These are phyloP conservation scores for Amanita fuliginea DNA, from an alignment of 768 basidiomycete genomes.

Conservation along the genomic window DNA sequence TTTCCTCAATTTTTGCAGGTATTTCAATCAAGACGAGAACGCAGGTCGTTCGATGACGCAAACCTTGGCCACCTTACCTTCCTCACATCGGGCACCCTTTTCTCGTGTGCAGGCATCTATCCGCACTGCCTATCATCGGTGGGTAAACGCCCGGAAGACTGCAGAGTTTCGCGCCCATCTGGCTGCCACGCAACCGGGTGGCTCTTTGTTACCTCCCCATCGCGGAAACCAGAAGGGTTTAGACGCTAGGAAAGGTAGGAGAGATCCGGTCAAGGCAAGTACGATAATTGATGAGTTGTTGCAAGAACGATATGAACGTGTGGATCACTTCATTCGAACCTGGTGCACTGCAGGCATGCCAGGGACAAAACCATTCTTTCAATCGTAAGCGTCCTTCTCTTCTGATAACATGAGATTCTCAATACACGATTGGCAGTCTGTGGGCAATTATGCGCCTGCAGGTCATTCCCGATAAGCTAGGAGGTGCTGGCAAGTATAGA, in stretches of 20 bases:
- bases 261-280: neutral
- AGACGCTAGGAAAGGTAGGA: constrained; percentile 54
- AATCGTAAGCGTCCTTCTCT: constrained; percentile 29
- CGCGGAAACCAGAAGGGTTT: constrained; percentile 53
- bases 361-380: constrained; percentile 83
- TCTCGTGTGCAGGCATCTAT: constrained; percentile 81
- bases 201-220: constrained; percentile 65
- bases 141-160: constrained; percentile 61
- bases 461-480: constrained; percentile 66
- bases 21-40: constrained; percentile 72
- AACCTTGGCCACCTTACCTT: constrained; percentile 66
- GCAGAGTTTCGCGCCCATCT: constrained; percentile 84
- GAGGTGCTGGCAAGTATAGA: constrained; percentile 63
- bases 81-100: constrained; percentile 80
- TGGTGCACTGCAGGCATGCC: constrained; percentile 87
- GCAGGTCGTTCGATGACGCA: constrained; percentile 75
- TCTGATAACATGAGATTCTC: constrained; percentile 3
- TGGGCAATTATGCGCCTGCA: constrained; percentile 80
- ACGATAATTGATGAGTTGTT: constrained; percentile 1
- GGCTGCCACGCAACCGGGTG: constrained; percentile 67
- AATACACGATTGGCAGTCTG: constrained; percentile 23
- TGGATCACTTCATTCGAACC: constrained; percentile 62
- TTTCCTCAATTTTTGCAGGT: constrained; percentile 35
- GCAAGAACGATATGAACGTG: constrained; percentile 60
- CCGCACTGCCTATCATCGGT: constrained; percentile 76